These are phyloP conservation scores for Chlorella sp. DNA, from an alignment of 139 green algal species.

Conservation along the genomic window DNA sequence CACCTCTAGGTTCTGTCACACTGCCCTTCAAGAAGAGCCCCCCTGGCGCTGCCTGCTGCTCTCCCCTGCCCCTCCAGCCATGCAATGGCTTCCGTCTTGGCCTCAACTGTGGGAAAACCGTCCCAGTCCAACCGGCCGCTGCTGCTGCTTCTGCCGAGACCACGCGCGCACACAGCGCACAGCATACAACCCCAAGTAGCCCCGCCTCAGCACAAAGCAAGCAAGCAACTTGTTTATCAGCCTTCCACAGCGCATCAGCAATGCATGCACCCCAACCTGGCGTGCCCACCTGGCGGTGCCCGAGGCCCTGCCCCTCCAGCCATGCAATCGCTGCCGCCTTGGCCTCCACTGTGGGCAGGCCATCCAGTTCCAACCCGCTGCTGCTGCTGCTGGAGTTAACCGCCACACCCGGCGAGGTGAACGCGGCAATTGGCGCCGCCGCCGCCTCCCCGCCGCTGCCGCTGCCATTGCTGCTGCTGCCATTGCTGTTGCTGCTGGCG, in stretches of 20 bases:
- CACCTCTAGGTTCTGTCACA: no score
- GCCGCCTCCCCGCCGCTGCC: no score
- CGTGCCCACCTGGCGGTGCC: slow-evolving; percentile 3
- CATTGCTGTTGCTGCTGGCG: slow-evolving; percentile 21
- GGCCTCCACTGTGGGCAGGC: slow-evolving; percentile 63
- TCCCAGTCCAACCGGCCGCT: no score
- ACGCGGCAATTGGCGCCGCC: neutral
- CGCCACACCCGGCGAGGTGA: slow-evolving; percentile 57
- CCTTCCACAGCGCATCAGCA: neutral
- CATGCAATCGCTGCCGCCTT: slow-evolving; percentile 54
- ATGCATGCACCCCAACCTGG: no score
- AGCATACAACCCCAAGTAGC: neutral
- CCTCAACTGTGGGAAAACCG: no score
- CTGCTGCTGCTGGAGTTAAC: slow-evolving; percentile 62
- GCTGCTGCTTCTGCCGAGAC: no score
- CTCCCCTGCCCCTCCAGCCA: no score
- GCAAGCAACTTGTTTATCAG: neutral
- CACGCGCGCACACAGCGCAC: neutral
- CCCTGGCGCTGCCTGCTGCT: no score
- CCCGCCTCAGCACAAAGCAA: neutral
- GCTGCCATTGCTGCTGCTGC: slow-evolving; percentile 8
- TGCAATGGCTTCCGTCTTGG: no score
- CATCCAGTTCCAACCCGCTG: slow-evolving; percentile 78
- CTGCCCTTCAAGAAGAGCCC: no score
- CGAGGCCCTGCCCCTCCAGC: slow-evolving; percentile 60